Evolutionary conservation across 23 red algal species (phyloP).

Genomic region (Agarophyton chilense): DNA sequence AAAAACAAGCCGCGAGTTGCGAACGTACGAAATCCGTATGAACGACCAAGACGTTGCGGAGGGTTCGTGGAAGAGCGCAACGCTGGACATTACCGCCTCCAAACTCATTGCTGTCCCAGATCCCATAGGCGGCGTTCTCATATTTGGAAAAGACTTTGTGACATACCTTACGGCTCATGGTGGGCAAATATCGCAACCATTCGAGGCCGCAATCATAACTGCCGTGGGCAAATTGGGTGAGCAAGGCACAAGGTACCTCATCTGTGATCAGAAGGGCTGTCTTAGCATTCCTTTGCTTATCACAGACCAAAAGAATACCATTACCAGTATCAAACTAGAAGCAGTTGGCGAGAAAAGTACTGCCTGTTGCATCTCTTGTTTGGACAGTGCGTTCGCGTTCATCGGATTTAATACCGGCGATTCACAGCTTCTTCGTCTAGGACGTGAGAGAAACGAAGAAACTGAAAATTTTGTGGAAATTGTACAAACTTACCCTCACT

Average conservation of each 20-base stretch:
- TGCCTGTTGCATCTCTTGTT: conserved; percentile 76
- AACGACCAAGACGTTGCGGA: conserved; percentile 74
- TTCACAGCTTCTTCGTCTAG: conserved; percentile 82
- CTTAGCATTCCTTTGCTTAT: conserved; percentile 84
- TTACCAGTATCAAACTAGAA: conserved; percentile 66
- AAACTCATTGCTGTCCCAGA: conserved; percentile 86
- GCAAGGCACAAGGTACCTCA: conserved; percentile 75
- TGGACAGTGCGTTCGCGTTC: conserved; percentile 89
- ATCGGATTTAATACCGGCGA: conserved; percentile 85
- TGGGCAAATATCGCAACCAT: conserved; percentile 27
- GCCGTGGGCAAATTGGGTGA: conserved; percentile 61
- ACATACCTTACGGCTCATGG: conserved; percentile 51
- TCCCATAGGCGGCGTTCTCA: conserved; percentile 67
- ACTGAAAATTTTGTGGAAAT: conserved; percentile 66
- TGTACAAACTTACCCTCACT: conserved; percentile 83
- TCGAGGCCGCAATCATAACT: conserved; percentile 70
- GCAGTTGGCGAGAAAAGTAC: conserved; percentile 79
- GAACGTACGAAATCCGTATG: conserved; percentile 76
- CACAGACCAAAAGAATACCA: conserved; percentile 32
- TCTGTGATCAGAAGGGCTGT: conserved; percentile 86
- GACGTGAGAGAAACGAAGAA: conserved; percentile 33
- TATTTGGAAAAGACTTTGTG: conserved; percentile 79
- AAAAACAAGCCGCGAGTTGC: conserved; percentile 48
- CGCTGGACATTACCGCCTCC: conserved; percentile 63
- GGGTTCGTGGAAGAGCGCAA: conserved; percentile 50